Evolutionary conservation across 75 land plant species (phyloP), one percentile per base, ranked within the genome.

Genomic region (Adiantum capillusveneris): DNA sequence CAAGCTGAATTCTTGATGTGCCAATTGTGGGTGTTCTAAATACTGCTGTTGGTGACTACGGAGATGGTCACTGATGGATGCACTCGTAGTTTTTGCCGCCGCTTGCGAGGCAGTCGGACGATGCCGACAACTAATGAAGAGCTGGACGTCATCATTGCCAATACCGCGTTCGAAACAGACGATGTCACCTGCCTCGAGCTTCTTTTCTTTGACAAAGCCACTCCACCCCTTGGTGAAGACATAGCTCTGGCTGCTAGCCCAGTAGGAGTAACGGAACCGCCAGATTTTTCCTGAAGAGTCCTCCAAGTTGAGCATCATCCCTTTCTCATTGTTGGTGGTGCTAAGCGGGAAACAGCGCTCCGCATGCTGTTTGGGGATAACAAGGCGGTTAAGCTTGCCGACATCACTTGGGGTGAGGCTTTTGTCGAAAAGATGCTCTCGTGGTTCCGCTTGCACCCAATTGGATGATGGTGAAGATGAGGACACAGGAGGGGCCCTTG

Each of bases 391-490:
- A 29, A 90, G 79, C 67, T 90, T 90, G 6, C 95, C 96, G 7
- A 90, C 96, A 50, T 90, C 96, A 57, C 96, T 90, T 6, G 96
- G 96, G n/a, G 96, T 90, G 25, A 87, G 88, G 6, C 84, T 76
- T 70, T 90, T 90, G 36, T 90, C 87, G 57, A 90, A 90, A 58
- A 90, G 73, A 53, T 86, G 86, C 57, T 88, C 90, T n/a, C 62
- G 42, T 18, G 31, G n/a, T n/a, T n/a, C n/a, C n/a, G n/a, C n/a
- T n/a, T n/a, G n/a, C n/a, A n/a, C n/a, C n/a, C n/a, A n/a, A n/a
- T n/a, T n/a, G n/a, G n/a, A n/a, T n/a, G n/a, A n/a, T n/a, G n/a
- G n/a, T n/a, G n/a, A n/a, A n/a, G n/a, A n/a, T n/a, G n/a, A n/a
- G n/a, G n/a, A n/a, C n/a, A n/a, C n/a, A n/a, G n/a, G n/a, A 0